Base-by-base conservation (phyloP, 2,329 filamentous ascomycete genomes). In the Claviceps pusilla region DNA sequence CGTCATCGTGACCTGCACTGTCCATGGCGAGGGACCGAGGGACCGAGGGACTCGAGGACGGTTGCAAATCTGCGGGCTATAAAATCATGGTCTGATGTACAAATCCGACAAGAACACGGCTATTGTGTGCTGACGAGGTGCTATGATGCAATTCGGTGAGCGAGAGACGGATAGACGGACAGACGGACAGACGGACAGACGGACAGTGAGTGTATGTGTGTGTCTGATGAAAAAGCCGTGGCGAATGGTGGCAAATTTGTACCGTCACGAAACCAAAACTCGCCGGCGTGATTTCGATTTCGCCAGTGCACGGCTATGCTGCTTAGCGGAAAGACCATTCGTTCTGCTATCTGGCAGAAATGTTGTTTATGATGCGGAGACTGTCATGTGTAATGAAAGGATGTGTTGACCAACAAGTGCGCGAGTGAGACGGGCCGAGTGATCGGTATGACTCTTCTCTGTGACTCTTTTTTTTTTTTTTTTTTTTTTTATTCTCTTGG, bases 1-100 rank as follows among this genome's bases (percentile, higher is more conserved):
- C 76, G 59, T 78, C 48, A 9, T 47, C 76, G 61, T 77, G 73
- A 58, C 66, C 68, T 55, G 68, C 68, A 54, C 68, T 65, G 58
- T 71, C 70, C 71, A 73, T 70, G 53, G 60, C 51, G 64, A 50
- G 50, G 45, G 7, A 4, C 7, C 51, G 64, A 50, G 50, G 45
- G 7, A 4, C 7, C 12, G 51, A n/a, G 37, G 14, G 19, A 19
- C 19, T 19, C 19, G 19, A 19, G 19, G 19, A 19, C 19, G 19
- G 19, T 19, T 19, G 19, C 19, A 19, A 19, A 19, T 19, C 19
- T 19, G 19, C 19, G 39, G 50, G 43, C 51, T 52, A 47, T 29
- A n/a, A 16, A 19, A 4, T n/a, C 51, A 55, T 53, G 11, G 28
- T 55, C 24, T n/a, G n/a, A 19, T 19, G 19, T 19, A 16, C 39